Evolutionary conservation across 106 monocot genomes (phyloP), one percentile per base, ranked within the genome.

Genomic region (Triglochin maritima): DNA sequence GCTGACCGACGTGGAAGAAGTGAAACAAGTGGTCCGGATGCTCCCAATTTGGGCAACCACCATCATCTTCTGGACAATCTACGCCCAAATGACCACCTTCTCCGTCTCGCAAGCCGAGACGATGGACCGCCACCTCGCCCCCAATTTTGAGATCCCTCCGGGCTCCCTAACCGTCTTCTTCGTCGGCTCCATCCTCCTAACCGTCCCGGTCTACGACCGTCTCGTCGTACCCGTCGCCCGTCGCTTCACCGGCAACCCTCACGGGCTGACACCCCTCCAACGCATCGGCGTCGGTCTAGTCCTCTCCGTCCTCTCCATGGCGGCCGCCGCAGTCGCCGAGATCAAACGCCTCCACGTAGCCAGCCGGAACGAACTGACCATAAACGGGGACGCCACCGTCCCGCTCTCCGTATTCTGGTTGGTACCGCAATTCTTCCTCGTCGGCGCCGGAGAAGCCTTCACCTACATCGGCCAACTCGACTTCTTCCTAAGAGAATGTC

Each of bases 61-160:
- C 67, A 95, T 95, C 69, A 83, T 90, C 47, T 95, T 95, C 85
- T 95, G 94, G 94, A 94, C 94, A 9, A 71, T 90, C 5, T 94
- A 94, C 75, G 87, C 94, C 9, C 94, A 94, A 55, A 94, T 95
- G 87, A 90, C 85, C 13, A 95, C 94, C 49, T 87, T 95, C 83
- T 87, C 90, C 3, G 82, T 95, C 0, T 90, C 90, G 56, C 94
- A 95, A 49, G 94, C 87, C 50, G 85, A 87, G 1, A 80, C 83
- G 81, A 87, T 95, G 94, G 68, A 95, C 76, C 90, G 85, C 60
- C 69, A 65, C 66, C 50, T 95, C 44, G 59, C 68, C 29, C 71
- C 81, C 69, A 79, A 76, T 63, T 59, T 76, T 50, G 64, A 79
- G 41, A 88, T 81, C 71, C 90, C 95, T 8, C 74, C 90, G 3